Evolutionary conservation across 2,329 filamentous ascomycete genomes (phyloP).

Genomic region (Neofusicoccum ribis): DNA sequence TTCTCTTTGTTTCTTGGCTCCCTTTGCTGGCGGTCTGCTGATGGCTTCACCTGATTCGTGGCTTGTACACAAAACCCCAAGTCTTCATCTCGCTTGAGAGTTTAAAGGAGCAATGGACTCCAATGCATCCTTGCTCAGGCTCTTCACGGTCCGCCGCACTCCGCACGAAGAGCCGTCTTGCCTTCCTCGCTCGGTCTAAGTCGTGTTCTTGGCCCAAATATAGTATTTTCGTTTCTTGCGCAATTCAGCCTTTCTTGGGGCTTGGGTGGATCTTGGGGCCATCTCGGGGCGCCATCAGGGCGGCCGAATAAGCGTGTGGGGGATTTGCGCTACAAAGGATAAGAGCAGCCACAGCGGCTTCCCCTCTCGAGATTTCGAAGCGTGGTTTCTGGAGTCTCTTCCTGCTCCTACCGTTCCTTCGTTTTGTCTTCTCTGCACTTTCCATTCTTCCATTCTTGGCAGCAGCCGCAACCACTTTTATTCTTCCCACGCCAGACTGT

Average conservation of each 20-base stretch:
- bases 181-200: neutral
- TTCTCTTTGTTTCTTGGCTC: constrained; percentile 9
- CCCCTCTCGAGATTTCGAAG: neutral
- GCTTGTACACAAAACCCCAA: neutral
- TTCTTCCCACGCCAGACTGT: neutral
- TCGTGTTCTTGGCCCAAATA: neutral
- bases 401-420: neutral
- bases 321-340: neutral
- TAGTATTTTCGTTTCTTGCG: neutral
- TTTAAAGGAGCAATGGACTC: constrained; percentile 1
- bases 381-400: neutral
- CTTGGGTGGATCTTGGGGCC: neutral
- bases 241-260: neutral
- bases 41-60: constrained; percentile 9
- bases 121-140: neutral
- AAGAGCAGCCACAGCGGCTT: neutral
- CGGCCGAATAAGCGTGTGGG: neutral
- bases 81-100: constrained; percentile 3
- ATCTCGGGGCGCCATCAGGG: neutral
- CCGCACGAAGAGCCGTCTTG: neutral
- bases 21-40: neutral
- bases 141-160: constrained; percentile 5
- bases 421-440: neutral
- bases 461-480: neutral
- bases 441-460: constrained; percentile 1